Evolutionary conservation across 1,139 yeast genomes (phyloP).

Genomic region (Yamadazyma songkhlaensis): DNA sequence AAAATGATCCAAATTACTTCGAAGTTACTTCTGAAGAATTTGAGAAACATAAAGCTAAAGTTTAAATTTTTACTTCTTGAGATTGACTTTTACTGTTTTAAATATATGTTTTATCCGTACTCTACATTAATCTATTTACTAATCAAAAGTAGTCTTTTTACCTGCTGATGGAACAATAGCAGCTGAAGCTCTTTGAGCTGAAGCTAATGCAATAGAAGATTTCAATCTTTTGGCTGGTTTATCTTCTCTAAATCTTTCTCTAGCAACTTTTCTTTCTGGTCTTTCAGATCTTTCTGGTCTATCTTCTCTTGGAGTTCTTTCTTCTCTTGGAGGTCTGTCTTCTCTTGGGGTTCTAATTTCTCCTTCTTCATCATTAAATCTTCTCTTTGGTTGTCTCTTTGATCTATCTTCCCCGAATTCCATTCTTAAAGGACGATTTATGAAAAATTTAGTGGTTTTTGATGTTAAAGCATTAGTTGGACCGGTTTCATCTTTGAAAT

Average conservation of each 20-base stretch:
- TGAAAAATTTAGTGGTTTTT: constrained; percentile 60
- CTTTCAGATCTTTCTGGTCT: not conserved
- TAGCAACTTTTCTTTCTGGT: constrained; percentile 1
- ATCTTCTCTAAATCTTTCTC: constrained; percentile 5
- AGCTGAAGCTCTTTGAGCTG: constrained; percentile 86
- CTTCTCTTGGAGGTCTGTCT: not conserved
- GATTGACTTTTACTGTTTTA: constrained; percentile 1
- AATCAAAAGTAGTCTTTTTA: constrained; percentile 72
- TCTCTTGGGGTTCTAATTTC: constrained; percentile 8
- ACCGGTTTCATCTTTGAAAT: constrained; percentile 75
- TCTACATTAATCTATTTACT: constrained; percentile 7
- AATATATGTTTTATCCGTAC: constrained; percentile 4
- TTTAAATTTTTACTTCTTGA: not conserved
- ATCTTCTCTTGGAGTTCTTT: not conserved
- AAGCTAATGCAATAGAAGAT: constrained; percentile 85
- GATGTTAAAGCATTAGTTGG: constrained; percentile 83
- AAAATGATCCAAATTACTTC: constrained; percentile 48
- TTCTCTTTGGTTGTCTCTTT: constrained; percentile 55
- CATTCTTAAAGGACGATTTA: constrained; percentile 76
- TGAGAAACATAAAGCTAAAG: constrained; percentile 20
- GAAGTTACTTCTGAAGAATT: constrained; percentile 42
- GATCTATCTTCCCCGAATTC: constrained; percentile 96
- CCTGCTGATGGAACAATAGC: constrained; percentile 92
- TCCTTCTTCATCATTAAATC: constrained; percentile 19
- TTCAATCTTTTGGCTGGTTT: constrained; percentile 48